Evolutionary conservation across 2,329 filamentous ascomycete species (phyloP).

Genomic region (Lachnellula occidentalis): DNA sequence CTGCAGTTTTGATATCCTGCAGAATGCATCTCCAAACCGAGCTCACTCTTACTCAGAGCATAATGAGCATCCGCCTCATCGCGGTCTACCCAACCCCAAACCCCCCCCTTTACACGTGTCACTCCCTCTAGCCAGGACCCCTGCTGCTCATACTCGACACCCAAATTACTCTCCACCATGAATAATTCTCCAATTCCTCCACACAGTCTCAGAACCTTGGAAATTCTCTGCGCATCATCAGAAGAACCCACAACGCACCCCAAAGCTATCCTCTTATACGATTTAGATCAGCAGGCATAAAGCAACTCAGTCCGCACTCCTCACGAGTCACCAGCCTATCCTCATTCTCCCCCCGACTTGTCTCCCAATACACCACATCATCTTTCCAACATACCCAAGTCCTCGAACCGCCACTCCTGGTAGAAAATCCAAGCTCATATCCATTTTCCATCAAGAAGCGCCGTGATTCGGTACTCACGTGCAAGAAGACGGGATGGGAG

Average conservation of each 20-base stretch:
- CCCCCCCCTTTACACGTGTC: not conserved
- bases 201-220: not conserved
- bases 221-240: not conserved
- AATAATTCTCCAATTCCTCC: not conserved
- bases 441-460: not conserved
- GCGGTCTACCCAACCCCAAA: not conserved
- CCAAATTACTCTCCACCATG: not conserved
- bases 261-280: not conserved
- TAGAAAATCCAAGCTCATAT: not conserved
- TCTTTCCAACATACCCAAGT: not conserved
- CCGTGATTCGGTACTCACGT: constrained; percentile 22
- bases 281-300: not conserved
- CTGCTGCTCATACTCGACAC: not conserved
- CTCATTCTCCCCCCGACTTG: not conserved
- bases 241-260: too few species aligned
- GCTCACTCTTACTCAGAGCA: not conserved
- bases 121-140: too few species aligned
- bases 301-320: not conserved
- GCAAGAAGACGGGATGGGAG: constrained; percentile 20
- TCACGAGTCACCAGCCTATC: not conserved
- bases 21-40: not conserved
- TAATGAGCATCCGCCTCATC: not conserved
- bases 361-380: not conserved
- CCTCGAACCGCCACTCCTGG: not conserved
- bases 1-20: not conserved